Evolutionary conservation across 768 basidiomycete species (phyloP), one percentile per base, ranked within the genome.

Genomic region (Mycena epipterygia): DNA sequence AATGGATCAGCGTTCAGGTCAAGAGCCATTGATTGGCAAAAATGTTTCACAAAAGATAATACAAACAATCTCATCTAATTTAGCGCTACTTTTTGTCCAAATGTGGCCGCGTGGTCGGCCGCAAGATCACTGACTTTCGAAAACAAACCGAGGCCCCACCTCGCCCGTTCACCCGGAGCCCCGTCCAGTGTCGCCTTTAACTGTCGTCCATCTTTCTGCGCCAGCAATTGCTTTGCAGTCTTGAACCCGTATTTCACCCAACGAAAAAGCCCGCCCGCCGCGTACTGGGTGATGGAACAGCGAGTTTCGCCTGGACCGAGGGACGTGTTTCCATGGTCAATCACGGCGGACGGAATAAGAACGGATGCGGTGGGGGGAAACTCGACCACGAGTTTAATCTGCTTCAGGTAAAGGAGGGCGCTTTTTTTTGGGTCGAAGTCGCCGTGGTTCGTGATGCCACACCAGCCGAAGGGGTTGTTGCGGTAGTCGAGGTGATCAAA

Each of bases 351-450:
- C 0, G 77, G 76, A 13, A 80, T 72, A 19, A 76, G 30, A 21
- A 73, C 62, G 7, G 72, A 68, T 1, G 70, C 35, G 55, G 74
- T 75, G 9, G 74, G 64, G 0, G 71, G 78, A 52, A 80, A 77
- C 37, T 79, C 74, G 12, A 81, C 61, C 2, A 80, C 46, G 2
- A 78, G 57, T 23, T 71, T 67, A 0, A 72, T 57, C 27, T 79
- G 76, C 58, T 73, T 77, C 12, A 81, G 32, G 1, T 80, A 70
- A 8, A 82, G 41, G 30, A 80, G 81, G 4, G 79, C 79, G 7
- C 79, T 73, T 32, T n/a, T 68, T 1, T 29, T 63, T 13, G 35
- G 68, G 58, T 82, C 52, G 57, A 73, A 81, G 16, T 64, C 6
- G 0, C 82, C 80, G 0, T 71, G 35, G 2, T 77, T 74, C 8